Evolutionary conservation across 176 grass and related monocot species (phyloP).

Genomic region (Bonia amplexicaulis): DNA sequence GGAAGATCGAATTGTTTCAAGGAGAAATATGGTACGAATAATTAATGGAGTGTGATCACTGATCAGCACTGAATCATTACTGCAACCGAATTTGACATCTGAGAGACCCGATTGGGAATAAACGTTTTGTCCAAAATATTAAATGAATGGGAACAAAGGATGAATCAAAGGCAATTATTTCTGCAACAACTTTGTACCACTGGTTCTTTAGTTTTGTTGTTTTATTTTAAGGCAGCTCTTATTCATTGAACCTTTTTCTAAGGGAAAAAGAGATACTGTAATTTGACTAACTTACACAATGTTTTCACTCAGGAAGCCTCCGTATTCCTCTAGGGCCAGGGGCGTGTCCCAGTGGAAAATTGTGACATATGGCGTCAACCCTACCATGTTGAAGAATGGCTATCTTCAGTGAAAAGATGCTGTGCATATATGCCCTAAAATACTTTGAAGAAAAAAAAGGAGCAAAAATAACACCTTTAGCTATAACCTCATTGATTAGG

Average conservation of each 20-base stretch:
- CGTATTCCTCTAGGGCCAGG: conserved; percentile 58
- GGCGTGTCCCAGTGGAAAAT: conserved; percentile 75
- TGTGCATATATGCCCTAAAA: not conserved
- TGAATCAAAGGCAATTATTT: not conserved
- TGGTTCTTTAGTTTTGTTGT: not conserved
- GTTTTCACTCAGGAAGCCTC: conserved; percentile 55
- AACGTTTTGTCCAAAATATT: not conserved
- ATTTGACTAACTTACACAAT: conserved; percentile 32
- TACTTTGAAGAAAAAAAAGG: no score
- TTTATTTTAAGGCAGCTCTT: not conserved
- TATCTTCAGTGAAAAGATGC: not conserved
- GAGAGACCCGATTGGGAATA: not conserved
- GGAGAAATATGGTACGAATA: not conserved
- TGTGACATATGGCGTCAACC: conserved; percentile 53
- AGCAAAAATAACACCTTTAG: conserved; percentile 26
- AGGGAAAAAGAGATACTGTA: not conserved
- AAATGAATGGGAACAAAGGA: not conserved
- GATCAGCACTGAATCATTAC: no score
- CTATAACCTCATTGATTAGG: conserved; percentile 50
- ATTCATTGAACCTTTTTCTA: not conserved
- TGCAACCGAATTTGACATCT: not conserved
- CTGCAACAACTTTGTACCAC: not conserved
- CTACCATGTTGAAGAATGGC: not conserved
- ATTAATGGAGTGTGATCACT: no score
- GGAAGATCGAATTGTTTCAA: not conserved